Conservation (phyloP, 2,329 filamentous ascomycete species). For the Aaosphaeria arxii region DNA sequence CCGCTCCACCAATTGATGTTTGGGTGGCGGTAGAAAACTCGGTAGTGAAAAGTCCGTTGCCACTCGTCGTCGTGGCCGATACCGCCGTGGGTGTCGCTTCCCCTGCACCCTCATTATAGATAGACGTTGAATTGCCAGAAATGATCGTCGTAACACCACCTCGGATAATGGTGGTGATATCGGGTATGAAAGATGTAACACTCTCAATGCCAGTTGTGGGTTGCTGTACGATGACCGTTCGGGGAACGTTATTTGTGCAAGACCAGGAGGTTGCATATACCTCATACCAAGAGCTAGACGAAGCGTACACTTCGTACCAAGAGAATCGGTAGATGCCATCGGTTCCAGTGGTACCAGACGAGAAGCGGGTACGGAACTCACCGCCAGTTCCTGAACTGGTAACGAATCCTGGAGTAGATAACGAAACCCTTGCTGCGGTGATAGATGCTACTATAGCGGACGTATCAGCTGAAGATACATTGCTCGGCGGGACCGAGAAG, state of each 20-base stretch:
- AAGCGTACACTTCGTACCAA: conserved; percentile 20
- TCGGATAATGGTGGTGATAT: conserved; percentile 22
- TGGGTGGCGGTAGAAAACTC: conserved; percentile 17
- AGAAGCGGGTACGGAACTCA: conserved; percentile 17
- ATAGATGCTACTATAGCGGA: conserved; percentile 21
- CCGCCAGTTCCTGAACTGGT: conserved; percentile 18
- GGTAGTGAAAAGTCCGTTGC: conserved; percentile 16
- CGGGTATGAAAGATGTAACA: conserved; percentile 4
- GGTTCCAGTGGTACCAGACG: conserved; percentile 17
- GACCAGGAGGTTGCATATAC: conserved; percentile 23
- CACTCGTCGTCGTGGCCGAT: conserved; percentile 21
- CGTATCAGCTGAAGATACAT: conserved; percentile 12
- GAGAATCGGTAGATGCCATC: conserved; percentile 18
- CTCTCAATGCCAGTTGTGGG: conserved; percentile 2
- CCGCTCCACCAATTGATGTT: conserved; percentile 12
- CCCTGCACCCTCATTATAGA: conserved; percentile 10
- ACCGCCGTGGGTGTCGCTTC: conserved; percentile 16
- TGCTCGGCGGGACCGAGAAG: conserved; percentile 1
- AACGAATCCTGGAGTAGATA: conserved; percentile 21
- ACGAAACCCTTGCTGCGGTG: conserved; percentile 11
- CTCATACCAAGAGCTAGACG: conserved; percentile 24
- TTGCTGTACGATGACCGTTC: conserved; percentile 18
- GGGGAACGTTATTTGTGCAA: conserved; percentile 17
- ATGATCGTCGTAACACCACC: conserved; percentile 20
- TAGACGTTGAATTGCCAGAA: conserved; percentile 17